These are phyloP conservation scores for Aquilaria malaccensis DNA, from an alignment of 345 rosid genomes.

Conservation along the genomic window DNA sequence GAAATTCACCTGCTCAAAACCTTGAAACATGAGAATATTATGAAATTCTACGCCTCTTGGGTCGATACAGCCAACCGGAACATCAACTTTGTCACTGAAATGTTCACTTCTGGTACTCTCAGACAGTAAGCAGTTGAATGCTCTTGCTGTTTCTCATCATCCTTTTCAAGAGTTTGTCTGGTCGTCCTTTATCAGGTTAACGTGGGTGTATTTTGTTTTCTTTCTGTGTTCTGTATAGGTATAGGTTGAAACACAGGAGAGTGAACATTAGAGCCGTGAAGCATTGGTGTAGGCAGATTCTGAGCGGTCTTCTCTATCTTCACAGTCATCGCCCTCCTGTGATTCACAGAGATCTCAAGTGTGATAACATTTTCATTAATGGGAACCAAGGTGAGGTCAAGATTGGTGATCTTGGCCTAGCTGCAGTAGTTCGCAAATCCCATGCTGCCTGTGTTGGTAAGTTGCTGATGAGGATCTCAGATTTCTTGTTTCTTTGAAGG, in stretches of 20 bases:
- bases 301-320: conserved; percentile 75
- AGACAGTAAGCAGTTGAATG: conserved; percentile 60
- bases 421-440: conserved; percentile 85
- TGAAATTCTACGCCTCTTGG: conserved; percentile 94
- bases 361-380: conserved; percentile 95
- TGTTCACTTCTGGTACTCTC: conserved; percentile 95
- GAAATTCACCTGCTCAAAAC: conserved; percentile 96
- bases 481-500: neutral
- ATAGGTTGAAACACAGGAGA: conserved; percentile 72
- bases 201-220: neutral
- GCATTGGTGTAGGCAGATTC: conserved; percentile 95
- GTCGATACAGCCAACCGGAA: conserved; percentile 76
- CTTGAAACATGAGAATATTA: conserved; percentile 81
- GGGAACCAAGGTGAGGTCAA: conserved; percentile 99
- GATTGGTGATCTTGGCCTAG: conserved; percentile 98
- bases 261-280: conserved; percentile 93
- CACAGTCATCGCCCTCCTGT: conserved; percentile 86
- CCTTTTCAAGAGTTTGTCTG: neutral
- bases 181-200: neutral
- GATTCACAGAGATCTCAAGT: conserved; percentile 95
- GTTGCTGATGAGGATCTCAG: neutral
- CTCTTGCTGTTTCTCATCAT: neutral
- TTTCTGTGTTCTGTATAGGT: conserved; percentile 31
- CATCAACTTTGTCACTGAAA: conserved; percentile 93
- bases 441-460: conserved; percentile 97